These are phyloP conservation scores for Pittosporum tobira DNA, from an alignment of 129 eudicot species.

Conservation along the genomic window DNA sequence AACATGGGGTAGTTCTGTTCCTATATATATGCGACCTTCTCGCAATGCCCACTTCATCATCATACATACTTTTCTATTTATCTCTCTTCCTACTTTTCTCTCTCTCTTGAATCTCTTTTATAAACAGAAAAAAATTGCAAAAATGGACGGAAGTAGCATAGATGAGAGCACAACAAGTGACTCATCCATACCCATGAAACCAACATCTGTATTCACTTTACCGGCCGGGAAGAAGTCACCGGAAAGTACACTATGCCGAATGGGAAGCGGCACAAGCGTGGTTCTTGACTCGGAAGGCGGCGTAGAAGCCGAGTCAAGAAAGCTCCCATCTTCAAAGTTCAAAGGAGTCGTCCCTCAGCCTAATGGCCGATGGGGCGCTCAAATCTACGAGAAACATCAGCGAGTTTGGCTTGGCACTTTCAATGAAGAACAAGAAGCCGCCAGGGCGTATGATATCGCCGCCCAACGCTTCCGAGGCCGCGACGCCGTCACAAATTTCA, in stretches of 20 bases:
- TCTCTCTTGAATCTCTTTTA: background rate
- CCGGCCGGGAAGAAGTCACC: slow-evolving; percentile 7
- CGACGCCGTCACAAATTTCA: slow-evolving; percentile 79
- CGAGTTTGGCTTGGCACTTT: slow-evolving; percentile 95
- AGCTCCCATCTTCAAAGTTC: slow-evolving; percentile 77
- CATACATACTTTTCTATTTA: too few species aligned
- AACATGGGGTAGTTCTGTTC: slow-evolving; percentile 1
- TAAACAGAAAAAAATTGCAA: background rate
- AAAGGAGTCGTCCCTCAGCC: slow-evolving; percentile 98
- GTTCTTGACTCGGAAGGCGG: slow-evolving; percentile 45
- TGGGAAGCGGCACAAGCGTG: slow-evolving; percentile 58
- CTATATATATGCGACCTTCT: slow-evolving; percentile 45
- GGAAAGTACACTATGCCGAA: slow-evolving; percentile 28
- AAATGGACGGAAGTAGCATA: slow-evolving; percentile 45
- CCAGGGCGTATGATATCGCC: slow-evolving; percentile 76
- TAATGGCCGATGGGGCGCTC: slow-evolving; percentile 96
- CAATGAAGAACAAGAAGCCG: slow-evolving; percentile 80
- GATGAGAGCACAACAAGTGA: slow-evolving; percentile 61
- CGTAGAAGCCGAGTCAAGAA: slow-evolving; percentile 78
- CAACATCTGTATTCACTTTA: slow-evolving; percentile 18
- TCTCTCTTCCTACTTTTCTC: background rate
- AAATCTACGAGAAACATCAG: slow-evolving; percentile 90
- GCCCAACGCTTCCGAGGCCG: slow-evolving; percentile 89
- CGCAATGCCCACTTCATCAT: slow-evolving; percentile 20
- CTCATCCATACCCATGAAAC: slow-evolving; percentile 24